These are phyloP conservation scores for Xylaria grammica DNA, from an alignment of 495 filamentous ascomycete genomes.

Conservation along the genomic window DNA sequence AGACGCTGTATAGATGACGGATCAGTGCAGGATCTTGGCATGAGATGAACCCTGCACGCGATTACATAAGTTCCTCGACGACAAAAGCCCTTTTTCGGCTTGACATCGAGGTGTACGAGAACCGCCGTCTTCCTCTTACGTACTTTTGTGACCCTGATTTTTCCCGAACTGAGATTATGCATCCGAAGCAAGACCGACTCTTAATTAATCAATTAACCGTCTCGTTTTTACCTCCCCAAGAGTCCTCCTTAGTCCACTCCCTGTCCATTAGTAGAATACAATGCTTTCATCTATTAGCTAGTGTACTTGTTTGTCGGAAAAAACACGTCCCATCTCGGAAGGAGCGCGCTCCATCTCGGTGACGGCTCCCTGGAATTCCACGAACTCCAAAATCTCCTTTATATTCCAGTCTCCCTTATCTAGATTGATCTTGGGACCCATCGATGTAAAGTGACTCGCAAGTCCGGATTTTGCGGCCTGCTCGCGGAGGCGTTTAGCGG, in stretches of 20 bases:
- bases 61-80: constrained; percentile 13
- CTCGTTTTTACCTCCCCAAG: not conserved
- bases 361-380: not conserved
- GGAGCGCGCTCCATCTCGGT: not conserved
- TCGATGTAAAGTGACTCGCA: not conserved
- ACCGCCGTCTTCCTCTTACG: not conserved
- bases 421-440: not conserved
- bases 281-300: not conserved
- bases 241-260: not conserved
- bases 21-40: constrained; percentile 17
- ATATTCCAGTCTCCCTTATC: constrained; percentile 11
- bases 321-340: too few species aligned
- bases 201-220: too few species aligned
- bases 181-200: not conserved
- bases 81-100: not conserved
- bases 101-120: too few species aligned
- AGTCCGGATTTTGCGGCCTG: constrained; percentile 11
- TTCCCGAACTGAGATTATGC: not conserved
- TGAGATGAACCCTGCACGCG: constrained; percentile 4
- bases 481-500: not conserved
- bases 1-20: constrained; percentile 2
- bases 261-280: not conserved
- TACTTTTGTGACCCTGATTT: not conserved
- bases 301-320: too few species aligned
- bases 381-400: not conserved